A percentile compares a stretch with the other conserved stretches of the same genome.
These are phyloP conservation scores for Fusarium albosuccineum DNA, from an alignment of 2,329 filamentous ascomycete genomes.

Conservation along the genomic window DNA sequence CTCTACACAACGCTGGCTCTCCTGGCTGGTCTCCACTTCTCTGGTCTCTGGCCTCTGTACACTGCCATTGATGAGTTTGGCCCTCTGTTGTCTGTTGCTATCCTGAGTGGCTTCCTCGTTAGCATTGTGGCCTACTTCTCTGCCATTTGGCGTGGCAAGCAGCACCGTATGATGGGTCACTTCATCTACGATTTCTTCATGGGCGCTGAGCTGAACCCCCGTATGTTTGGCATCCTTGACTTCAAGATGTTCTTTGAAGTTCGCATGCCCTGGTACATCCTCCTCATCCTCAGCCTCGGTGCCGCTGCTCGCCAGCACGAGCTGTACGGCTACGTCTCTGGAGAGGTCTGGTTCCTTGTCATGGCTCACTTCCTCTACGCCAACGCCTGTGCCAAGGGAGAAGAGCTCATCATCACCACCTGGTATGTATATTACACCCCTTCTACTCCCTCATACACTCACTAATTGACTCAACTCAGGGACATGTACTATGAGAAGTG, in stretches of 20 bases:
- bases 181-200: slow-evolving; percentile 94
- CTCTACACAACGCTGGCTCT: slow-evolving; percentile 88
- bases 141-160: slow-evolving; percentile 80
- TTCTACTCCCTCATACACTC: background rate
- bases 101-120: slow-evolving; percentile 88
- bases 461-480: slow-evolving; percentile 49
- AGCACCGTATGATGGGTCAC: slow-evolving; percentile 93
- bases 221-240: slow-evolving; percentile 87
- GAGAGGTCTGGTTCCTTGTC: slow-evolving; percentile 85
- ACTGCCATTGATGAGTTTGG: slow-evolving; percentile 96
- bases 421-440: slow-evolving; percentile 60
- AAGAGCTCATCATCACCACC: slow-evolving; percentile 89
- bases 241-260: slow-evolving; percentile 99
- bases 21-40: slow-evolving; percentile 80
- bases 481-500: slow-evolving; percentile 98
- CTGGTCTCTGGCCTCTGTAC: slow-evolving; percentile 88
- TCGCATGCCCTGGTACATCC: slow-evolving; percentile 90
- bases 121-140: slow-evolving; percentile 89
- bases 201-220: slow-evolving; percentile 89
- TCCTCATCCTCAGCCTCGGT: slow-evolving; percentile 82
- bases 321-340: slow-evolving; percentile 84
- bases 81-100: slow-evolving; percentile 90
- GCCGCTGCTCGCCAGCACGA: slow-evolving; percentile 88
- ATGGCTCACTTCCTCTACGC: slow-evolving; percentile 94
- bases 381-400: slow-evolving; percentile 91